Percentiles rank a stretch among this genome's conserved stretches.
Conservation (phyloP, 495 filamentous ascomycete species). For the Penicillium fimorum region DNA sequence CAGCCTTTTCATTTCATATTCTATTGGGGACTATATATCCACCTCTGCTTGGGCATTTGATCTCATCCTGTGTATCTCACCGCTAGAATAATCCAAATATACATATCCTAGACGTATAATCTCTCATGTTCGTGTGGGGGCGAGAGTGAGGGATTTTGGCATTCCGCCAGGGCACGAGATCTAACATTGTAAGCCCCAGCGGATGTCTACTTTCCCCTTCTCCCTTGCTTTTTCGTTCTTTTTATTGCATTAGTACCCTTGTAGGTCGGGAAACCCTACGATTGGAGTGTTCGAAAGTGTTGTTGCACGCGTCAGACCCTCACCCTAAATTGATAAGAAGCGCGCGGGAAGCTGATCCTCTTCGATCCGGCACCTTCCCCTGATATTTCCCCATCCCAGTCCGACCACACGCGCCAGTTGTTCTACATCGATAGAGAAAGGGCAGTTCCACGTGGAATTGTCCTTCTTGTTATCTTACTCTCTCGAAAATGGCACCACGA, state of each 20-base stretch:
- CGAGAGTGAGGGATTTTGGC: slow-evolving; percentile 17
- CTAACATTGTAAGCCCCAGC: slow-evolving; percentile 7
- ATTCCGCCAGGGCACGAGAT: slow-evolving; percentile 20
- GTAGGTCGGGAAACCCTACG: not conserved
- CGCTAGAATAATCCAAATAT: slow-evolving; percentile 1
- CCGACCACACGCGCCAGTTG: slow-evolving; percentile 11
- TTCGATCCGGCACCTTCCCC: slow-evolving; percentile 25
- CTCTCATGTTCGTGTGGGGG: slow-evolving; percentile 8
- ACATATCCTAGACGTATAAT: slow-evolving; percentile 12
- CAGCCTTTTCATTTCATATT: slow-evolving; percentile 5
- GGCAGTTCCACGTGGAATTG: slow-evolving; percentile 17
- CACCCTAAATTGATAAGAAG: slow-evolving; percentile 35
- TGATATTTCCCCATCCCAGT: slow-evolving; percentile 22
- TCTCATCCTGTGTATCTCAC: not conserved
- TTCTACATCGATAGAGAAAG: slow-evolving; percentile 17
- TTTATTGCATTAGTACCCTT: slow-evolving; percentile 3
- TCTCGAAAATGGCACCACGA: slow-evolving; percentile 30
- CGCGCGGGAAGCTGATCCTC: slow-evolving; percentile 33
- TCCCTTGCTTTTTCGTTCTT: slow-evolving; percentile 10
- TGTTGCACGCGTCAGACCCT: slow-evolving; percentile 37
- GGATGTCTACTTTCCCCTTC: slow-evolving; percentile 8
- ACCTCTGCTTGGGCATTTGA: not conserved
- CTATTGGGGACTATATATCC: not conserved
- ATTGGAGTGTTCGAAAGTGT: slow-evolving; percentile 14
- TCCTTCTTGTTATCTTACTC: slow-evolving; percentile 11